Base-by-base conservation (phyloP, 192 early-diverging fungal genomes). In the Thamnidium elegans region DNA sequence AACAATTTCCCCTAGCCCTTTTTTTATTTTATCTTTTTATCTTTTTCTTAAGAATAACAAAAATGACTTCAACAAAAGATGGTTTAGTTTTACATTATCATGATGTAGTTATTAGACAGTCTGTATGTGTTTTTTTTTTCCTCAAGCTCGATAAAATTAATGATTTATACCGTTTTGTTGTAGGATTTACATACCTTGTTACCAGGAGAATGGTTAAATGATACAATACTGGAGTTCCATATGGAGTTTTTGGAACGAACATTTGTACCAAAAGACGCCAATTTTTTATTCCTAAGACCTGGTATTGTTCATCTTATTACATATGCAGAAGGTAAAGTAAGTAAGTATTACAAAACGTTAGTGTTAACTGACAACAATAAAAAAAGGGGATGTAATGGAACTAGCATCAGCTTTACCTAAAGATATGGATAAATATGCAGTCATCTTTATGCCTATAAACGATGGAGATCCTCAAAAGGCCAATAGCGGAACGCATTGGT, bases 401-500 rank as follows among this genome's bases (percentile, higher is more conserved):
- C 26, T 69, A 31, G 21, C 39, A 19, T 39, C 53, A 23, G 67
- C 45, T 20, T 47, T 69, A 23, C 67, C 67, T 1, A 39, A 52
- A 5, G 31, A 50, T 26, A 51, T 69, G 0, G 42, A 62, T 34
- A 3, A 53, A 63, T 19, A 44, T 3, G 45, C 39, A 19, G 67
- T 51, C 0, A 48, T 69, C 11, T 69, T 69, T 47, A 69, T 69
- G 10, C 67, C 67, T 6, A 39, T 69, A 5, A 69, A 69, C 20
- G 67, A 69, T 31, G 67, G 60, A 4, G 30, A 55, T 50, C 43
- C 59, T 9, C 17, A 50, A 15, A 20, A 23, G 19, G 61, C 67
- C 4, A 47, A 69, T n/a, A 55, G 60, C 42, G 67, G 67, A 30
- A 47, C 60, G 23, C 67, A 69, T 43, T 69, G 67, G 67, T 69